Evolutionary conservation across 352 stramenopile genomes (phyloP).

Genomic region (Globisporangium lucens): DNA sequence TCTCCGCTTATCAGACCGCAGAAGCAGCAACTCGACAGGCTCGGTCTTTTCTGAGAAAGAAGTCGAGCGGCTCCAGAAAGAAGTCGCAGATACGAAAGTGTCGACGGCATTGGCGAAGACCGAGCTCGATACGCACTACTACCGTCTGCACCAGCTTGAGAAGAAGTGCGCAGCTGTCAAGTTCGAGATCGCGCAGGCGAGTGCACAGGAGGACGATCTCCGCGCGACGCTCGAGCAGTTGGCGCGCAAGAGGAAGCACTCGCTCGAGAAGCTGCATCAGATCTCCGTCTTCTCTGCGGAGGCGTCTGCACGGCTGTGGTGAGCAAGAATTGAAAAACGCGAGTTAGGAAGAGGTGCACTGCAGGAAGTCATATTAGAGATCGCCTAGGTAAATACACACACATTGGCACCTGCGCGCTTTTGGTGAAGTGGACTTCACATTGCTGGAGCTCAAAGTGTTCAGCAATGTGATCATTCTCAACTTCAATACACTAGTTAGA

Average conservation of each 20-base stretch:
- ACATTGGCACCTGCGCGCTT: neutral
- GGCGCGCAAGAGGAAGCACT: constrained; percentile 35
- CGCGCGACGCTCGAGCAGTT: constrained; percentile 52
- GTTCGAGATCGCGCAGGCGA: constrained; percentile 60
- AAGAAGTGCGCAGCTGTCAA: constrained; percentile 58
- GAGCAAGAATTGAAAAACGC: neutral
- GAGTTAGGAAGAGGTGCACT: neutral
- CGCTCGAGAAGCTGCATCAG: constrained; percentile 54
- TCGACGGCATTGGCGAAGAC: constrained; percentile 51
- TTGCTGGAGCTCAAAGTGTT: neutral
- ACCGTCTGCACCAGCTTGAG: constrained; percentile 54
- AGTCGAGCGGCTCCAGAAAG: constrained; percentile 55
- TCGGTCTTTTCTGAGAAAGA: constrained; percentile 42
- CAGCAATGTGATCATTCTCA: neutral
- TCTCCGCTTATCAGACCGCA: constrained; percentile 20
- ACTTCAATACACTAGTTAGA: neutral
- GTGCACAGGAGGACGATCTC: constrained; percentile 62
- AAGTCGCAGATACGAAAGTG: constrained; percentile 67
- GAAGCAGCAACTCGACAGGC: constrained; percentile 12
- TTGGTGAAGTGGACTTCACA: neutral
- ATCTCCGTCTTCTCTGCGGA: constrained; percentile 52
- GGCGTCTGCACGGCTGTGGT: constrained; percentile 3
- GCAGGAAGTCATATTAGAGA: neutral
- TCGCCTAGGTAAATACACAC: neutral
- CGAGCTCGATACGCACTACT: constrained; percentile 58